These are phyloP conservation scores for Gossypium gossypioides DNA, from an alignment of 441 rosid genomes.

Conservation along the genomic window DNA sequence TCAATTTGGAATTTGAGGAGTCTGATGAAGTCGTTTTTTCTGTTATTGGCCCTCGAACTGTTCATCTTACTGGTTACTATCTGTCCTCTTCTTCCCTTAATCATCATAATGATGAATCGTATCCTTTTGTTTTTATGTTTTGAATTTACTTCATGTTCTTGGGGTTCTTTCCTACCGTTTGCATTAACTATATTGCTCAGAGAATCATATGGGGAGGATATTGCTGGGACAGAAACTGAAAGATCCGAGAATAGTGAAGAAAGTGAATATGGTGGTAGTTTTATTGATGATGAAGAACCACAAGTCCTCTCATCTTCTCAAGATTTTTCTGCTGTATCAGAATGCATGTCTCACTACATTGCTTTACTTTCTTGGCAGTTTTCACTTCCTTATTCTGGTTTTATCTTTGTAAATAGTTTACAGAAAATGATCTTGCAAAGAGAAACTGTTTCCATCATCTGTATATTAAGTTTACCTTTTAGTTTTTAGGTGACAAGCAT, in stretches of 20 bases:
- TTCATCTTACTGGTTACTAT: constrained; percentile 74
- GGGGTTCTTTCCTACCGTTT: background rate
- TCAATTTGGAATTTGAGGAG: constrained; percentile 66
- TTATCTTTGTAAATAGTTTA: background rate
- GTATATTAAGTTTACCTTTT: background rate
- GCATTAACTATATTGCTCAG: constrained; percentile 30
- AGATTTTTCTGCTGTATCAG: constrained; percentile 19
- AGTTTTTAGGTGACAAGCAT: background rate
- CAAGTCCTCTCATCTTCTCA: constrained; percentile 15
- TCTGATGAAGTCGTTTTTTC: constrained; percentile 58
- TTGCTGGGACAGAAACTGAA: constrained; percentile 55
- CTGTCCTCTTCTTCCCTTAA: background rate
- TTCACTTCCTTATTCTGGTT: background rate
- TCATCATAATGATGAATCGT: constrained; percentile 40
- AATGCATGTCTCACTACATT: constrained; percentile 23
- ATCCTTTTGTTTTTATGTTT: constrained; percentile 29
- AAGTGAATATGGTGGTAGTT: constrained; percentile 59
- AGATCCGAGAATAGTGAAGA: constrained; percentile 34
- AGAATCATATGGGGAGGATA: constrained; percentile 34
- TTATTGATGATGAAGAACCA: constrained; percentile 40
- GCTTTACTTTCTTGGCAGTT: background rate
- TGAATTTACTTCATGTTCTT: background rate
- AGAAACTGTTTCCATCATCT: background rate
- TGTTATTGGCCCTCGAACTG: constrained; percentile 56
- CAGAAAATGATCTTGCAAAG: background rate